Conservation (phyloP, 1,139 yeast species). For the Magnusiomyces magnusii region DNA sequence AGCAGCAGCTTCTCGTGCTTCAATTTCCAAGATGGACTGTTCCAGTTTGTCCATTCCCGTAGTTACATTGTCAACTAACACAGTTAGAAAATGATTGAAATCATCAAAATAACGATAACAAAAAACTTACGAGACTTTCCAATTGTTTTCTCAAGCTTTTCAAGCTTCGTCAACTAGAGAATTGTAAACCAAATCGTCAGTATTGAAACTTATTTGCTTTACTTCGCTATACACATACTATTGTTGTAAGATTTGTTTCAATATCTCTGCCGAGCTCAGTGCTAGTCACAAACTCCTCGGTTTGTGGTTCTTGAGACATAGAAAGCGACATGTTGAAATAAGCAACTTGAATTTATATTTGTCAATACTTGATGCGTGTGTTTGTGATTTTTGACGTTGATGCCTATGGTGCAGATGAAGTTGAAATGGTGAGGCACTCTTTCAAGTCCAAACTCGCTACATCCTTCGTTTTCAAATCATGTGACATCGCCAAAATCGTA, state of each 20-base stretch:
- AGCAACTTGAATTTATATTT: no score
- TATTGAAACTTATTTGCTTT: neutral
- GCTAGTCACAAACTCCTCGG: constrained; percentile 5
- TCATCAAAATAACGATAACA: neutral
- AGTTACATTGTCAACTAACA: constrained; percentile 1
- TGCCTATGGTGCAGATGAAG: no score
- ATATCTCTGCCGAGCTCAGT: constrained; percentile 5
- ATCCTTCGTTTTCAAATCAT: neutral
- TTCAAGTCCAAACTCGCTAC: no score
- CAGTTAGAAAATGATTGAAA: neutral
- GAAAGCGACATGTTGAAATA: neutral
- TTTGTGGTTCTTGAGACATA: neutral
- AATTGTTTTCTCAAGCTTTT: neutral
- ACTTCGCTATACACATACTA: constrained; percentile 3
- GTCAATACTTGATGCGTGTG: neutral
- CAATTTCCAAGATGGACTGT: constrained; percentile 2
- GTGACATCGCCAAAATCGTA: neutral
- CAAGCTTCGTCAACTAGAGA: neutral
- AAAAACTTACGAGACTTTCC: neutral
- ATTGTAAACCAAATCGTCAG: neutral
- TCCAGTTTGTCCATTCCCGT: constrained; percentile 38
- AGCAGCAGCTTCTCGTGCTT: neutral
- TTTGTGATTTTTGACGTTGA: no score
- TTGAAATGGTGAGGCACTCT: no score
- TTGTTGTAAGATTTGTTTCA: neutral